Evolutionary conservation across 352 stramenopile genomes (phyloP).

Genomic region (Phytopythium sindhum): DNA sequence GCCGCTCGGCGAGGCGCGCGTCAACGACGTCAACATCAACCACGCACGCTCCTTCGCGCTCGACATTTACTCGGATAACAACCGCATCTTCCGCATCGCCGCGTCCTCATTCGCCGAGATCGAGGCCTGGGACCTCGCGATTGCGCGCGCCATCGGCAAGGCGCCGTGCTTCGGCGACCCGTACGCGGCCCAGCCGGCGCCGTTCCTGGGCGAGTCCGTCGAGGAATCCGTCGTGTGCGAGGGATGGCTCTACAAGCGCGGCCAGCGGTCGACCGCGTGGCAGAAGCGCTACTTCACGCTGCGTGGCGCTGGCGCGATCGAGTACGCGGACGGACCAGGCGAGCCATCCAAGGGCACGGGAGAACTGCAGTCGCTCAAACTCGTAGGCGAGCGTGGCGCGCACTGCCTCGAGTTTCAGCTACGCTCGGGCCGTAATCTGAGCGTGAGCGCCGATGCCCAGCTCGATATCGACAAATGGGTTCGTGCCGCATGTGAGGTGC

Average conservation of each 20-base stretch:
- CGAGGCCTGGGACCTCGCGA: constrained; percentile 66
- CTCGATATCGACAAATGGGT: constrained; percentile 62
- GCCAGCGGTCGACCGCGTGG: constrained; percentile 53
- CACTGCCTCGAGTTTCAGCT: constrained; percentile 70
- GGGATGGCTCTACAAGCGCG: constrained; percentile 73
- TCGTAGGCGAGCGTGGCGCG: constrained; percentile 33
- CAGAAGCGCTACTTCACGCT: constrained; percentile 77
- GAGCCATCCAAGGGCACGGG: constrained; percentile 60
- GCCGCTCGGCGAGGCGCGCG: constrained; percentile 55
- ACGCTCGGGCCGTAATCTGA: constrained; percentile 53
- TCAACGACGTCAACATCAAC: constrained; percentile 77
- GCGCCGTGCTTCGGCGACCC: constrained; percentile 62
- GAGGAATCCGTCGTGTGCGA: constrained; percentile 53
- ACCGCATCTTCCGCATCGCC: constrained; percentile 70
- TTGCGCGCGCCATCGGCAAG: constrained; percentile 45
- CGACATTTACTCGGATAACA: constrained; percentile 80
- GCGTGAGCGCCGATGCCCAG: constrained; percentile 56
- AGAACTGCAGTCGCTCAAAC: constrained; percentile 52
- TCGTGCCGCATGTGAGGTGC: constrained; percentile 45
- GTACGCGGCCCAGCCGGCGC: constrained; percentile 49
- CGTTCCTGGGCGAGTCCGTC: constrained; percentile 60
- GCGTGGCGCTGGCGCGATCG: constrained; percentile 40
- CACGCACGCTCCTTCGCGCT: constrained; percentile 57
- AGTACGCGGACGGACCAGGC: constrained; percentile 59
- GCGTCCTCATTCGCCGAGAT: constrained; percentile 69